Base-by-base conservation (phyloP, 75 land plant genomes). In the Cupressus sempervirens region DNA sequence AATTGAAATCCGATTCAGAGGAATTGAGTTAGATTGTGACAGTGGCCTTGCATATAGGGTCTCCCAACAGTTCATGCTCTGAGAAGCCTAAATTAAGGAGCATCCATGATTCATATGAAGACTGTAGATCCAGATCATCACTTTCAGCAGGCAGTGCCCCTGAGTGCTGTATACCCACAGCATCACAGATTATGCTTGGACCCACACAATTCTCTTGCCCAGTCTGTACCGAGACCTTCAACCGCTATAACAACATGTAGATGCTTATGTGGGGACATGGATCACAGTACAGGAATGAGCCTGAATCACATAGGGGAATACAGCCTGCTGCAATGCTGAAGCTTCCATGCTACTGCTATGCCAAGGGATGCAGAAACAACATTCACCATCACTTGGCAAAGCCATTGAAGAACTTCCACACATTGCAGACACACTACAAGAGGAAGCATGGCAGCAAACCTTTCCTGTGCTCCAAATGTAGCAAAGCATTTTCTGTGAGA, bases 201-300 rank as follows among this genome's bases (percentile, higher is more conserved):
- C 48, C 81, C 46, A 79, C 81, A 36, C 81, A 79, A 50, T 79
- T 79, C 81, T 79, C 81, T 32, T 79, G 81, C n/a, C 81, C 81
- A 79, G 81, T 79, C 45, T 79, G 81, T 79, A 30, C 81, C 41
- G 45, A 79, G 50, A 79, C 81, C 29, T 79, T 79, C 81, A 79
- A 79, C 45, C 81, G 81, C 50, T 79, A 79, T 79, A 79, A 79
- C 81, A 79, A 79, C 81, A 79, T 79, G 81, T 50, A 91, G 92
- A 91, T 91, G 92, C 92, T 90, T 72, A 86, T 91, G 92, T 91
- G 92, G 92, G 92, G 92, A 20, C 92, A 91, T 85, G 92, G 92
- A 38, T 91, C 92, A 32, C 91, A 90, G 73, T 91, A 90, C 82
- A 48, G 92, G 73, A 86, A 87, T 36, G 92, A 91, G 3, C 92